These are phyloP conservation scores for Candida anutae DNA, from an alignment of 1,139 yeast genomes.

Conservation along the genomic window DNA sequence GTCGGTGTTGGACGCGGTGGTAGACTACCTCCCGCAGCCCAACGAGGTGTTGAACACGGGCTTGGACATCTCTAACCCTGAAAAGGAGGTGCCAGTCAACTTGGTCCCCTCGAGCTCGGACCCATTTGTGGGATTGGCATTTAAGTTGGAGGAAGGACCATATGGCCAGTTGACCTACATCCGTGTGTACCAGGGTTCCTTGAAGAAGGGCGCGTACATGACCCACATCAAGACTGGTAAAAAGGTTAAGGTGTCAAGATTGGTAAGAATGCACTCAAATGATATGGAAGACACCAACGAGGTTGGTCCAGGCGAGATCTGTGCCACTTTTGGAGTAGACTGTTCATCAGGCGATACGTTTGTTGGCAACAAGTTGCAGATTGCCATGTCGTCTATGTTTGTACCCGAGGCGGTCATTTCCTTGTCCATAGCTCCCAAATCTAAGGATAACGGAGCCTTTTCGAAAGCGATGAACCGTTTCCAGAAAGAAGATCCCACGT, in stretches of 20 bases:
- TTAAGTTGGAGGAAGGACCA: constrained; percentile 96
- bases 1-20: constrained; percentile 91
- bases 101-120: constrained; percentile 65
- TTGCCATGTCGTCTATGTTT: constrained; percentile 95
- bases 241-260: constrained; percentile 87
- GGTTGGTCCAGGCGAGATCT: constrained; percentile 96
- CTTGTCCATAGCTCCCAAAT: constrained; percentile 78
- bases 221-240: constrained; percentile 89
- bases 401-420: constrained; percentile 99
- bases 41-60: constrained; percentile 88
- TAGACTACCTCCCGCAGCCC: constrained; percentile 93
- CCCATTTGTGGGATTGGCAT: constrained; percentile 94
- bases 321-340: constrained; percentile 98
- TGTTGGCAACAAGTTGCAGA: constrained; percentile 62
- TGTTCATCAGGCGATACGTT: constrained; percentile 99
- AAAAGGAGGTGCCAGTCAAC: constrained; percentile 67
- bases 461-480: constrained; percentile 95
- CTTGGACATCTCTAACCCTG: constrained; percentile 53
- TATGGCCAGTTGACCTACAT: constrained; percentile 96
- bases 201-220: constrained; percentile 85
- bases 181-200: constrained; percentile 93
- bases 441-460: constrained; percentile 77
- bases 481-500: constrained; percentile 98
- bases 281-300: constrained; percentile 98
- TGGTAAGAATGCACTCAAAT: constrained; percentile 97